Evolutionary conservation across 2,329 filamentous ascomycete species (phyloP).

Genomic region (Graphilbum sp.): DNA sequence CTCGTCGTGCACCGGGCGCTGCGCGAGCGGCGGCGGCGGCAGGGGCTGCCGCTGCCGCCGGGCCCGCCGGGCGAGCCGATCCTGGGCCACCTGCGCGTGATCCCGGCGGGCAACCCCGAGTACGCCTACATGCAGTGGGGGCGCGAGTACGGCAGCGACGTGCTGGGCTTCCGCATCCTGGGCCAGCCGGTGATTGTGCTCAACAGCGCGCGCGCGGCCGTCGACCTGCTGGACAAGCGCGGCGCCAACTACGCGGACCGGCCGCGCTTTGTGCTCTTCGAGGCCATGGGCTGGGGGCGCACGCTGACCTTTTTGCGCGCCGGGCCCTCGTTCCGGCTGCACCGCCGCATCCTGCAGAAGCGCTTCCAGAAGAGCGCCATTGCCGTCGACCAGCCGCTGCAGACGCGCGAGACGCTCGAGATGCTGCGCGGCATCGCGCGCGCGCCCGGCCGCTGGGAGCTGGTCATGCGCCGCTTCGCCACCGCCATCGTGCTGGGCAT

Average conservation of each 20-base stretch:
- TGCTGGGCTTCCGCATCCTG: conserved; percentile 17
- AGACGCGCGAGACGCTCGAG: conserved; percentile 15
- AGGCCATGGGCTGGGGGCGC: conserved; percentile 24
- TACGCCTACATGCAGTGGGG: conserved; percentile 9
- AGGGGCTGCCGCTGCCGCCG: conserved; percentile 6
- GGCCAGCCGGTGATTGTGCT: conserved; percentile 21
- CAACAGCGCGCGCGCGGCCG: conserved; percentile 19
- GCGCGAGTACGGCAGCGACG: conserved; percentile 12
- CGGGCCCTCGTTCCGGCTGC: conserved; percentile 22
- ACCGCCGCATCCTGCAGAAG: conserved; percentile 20
- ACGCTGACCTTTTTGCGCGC: conserved; percentile 25
- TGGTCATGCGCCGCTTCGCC: conserved; percentile 20
- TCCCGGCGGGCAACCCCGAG: conserved; percentile 9
- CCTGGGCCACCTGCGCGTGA: conserved; percentile 10
- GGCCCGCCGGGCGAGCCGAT: conserved; percentile 9
- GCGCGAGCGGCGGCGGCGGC: neutral
- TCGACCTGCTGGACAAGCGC: conserved; percentile 21
- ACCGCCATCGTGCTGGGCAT: conserved; percentile 25
- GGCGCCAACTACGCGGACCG: conserved; percentile 21
- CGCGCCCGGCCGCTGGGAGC: conserved; percentile 20
- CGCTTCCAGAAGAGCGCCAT: conserved; percentile 20
- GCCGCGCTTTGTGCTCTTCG: conserved; percentile 20
- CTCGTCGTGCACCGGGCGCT: neutral
- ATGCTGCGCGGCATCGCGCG: conserved; percentile 16
- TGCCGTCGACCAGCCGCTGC: conserved; percentile 5